These are phyloP conservation scores for Trypanosoma avium DNA, from an alignment of 208 protist species.

Conservation along the genomic window DNA sequence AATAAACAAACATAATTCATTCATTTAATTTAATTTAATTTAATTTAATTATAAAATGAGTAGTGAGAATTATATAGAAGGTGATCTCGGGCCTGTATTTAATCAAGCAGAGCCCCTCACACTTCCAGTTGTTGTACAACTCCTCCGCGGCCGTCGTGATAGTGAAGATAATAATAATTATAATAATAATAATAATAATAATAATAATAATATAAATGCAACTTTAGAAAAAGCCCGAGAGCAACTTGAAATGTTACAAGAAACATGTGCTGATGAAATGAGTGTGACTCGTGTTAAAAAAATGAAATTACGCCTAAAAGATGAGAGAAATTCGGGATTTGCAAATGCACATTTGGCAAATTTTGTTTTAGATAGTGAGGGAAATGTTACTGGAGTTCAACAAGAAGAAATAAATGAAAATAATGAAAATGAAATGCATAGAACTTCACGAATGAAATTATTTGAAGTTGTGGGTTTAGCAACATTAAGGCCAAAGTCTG, in stretches of 20 bases:
- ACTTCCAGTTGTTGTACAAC: conserved; percentile 57
- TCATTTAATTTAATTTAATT: too few relatives aligned
- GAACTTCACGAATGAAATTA: conserved; percentile 46
- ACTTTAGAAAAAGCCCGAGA: conserved; percentile 52
- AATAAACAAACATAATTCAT: background rate
- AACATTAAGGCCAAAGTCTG: conserved; percentile 64
- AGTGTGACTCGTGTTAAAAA: conserved; percentile 22
- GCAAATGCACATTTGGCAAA: conserved; percentile 53
- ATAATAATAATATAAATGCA: too few relatives aligned
- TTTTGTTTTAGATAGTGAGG: conserved; percentile 27
- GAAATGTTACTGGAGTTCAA: conserved; percentile 23
- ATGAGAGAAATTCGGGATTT: conserved; percentile 21
- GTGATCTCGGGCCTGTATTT: conserved; percentile 72
- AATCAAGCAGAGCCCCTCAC: conserved; percentile 70
- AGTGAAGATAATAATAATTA: conserved; percentile 33
- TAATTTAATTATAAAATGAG: conserved; percentile 23
- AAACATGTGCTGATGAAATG: conserved; percentile 39
- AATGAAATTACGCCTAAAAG: conserved; percentile 37
- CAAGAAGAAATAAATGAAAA: conserved; percentile 28
- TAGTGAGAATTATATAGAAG: conserved; percentile 76
- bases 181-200: too few relatives aligned
- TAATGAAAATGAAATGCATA: conserved; percentile 27
- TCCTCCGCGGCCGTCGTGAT: conserved; percentile 37
- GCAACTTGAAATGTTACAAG: conserved; percentile 68
- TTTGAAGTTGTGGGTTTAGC: conserved; percentile 80